A percentile compares a stretch with the other conserved stretches of the same genome.
phyloP scores from a whole-genome alignment of 169 alveolate species.

The Plasmodium relictum region DNA sequence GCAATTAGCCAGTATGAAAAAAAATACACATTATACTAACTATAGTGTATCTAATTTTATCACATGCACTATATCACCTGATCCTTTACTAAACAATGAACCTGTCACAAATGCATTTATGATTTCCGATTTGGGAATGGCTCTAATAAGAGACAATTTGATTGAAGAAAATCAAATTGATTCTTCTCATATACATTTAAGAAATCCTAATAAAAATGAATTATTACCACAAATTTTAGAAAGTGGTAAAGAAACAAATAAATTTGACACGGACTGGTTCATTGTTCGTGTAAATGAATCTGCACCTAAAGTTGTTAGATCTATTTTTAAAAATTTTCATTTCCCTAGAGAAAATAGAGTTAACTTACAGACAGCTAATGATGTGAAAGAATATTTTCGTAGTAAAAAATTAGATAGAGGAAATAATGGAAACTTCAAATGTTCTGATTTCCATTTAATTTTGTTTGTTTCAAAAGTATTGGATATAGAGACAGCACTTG shows the following conservation, averaged over 20 bases:
- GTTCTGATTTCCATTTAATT: constrained; percentile 92
- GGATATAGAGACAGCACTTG: constrained; percentile 93
- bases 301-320: constrained; percentile 84
- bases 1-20: constrained; percentile 75
- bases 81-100: constrained; percentile 84
- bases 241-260: constrained; percentile 84
- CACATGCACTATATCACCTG: constrained; percentile 90
- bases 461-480: constrained; percentile 91
- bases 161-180: constrained; percentile 81
- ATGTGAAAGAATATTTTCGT: constrained; percentile 38
- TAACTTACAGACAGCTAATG: constrained; percentile 65
- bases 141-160: constrained; percentile 82
- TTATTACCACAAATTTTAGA: constrained; percentile 87
- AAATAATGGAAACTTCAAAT: constrained; percentile 80
- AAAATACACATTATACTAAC: constrained; percentile 86
- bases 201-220: constrained; percentile 81
- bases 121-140: constrained; percentile 90
- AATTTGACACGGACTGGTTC: constrained; percentile 89
- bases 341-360: constrained; percentile 88
- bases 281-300: constrained; percentile 89
- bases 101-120: constrained; percentile 91
- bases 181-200: constrained; percentile 75
- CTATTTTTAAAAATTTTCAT: constrained; percentile 83
- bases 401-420: constrained; percentile 64
- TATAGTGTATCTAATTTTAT: constrained; percentile 88